Conservation (phyloP, 108 stramenopile species). For the Stephanodiscus triporus region DNA sequence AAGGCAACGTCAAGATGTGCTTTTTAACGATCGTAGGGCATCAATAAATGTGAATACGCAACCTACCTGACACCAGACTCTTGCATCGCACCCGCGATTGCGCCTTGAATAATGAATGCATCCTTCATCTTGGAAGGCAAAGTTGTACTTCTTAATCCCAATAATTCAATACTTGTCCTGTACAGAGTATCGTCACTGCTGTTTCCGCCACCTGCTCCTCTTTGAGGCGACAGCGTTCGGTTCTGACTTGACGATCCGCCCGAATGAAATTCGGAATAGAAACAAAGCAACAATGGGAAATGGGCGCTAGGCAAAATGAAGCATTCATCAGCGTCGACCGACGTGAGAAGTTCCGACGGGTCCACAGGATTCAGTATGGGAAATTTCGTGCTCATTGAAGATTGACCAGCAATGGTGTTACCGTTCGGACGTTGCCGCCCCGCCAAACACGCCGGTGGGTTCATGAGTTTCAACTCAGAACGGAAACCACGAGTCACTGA, state of each 20-base stretch:
- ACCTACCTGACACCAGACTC: constrained; percentile 59
- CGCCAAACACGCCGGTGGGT: constrained; percentile 8
- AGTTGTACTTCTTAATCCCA: constrained; percentile 32
- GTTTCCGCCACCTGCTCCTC: not conserved
- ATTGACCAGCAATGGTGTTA: not conserved
- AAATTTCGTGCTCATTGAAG: constrained; percentile 20
- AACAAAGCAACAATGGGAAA: constrained; percentile 81
- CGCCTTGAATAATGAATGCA: constrained; percentile 58
- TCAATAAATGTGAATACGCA: not conserved
- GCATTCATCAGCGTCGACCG: constrained; percentile 70
- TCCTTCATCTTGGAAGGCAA: constrained; percentile 11
- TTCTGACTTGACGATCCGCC: not conserved
- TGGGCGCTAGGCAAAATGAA: constrained; percentile 89
- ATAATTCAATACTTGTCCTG: constrained; percentile 65
- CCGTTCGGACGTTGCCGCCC: constrained; percentile 13
- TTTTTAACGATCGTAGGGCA: not conserved
- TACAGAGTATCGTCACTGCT: constrained; percentile 57
- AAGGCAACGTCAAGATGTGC: not conserved
- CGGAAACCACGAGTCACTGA: constrained; percentile 69
- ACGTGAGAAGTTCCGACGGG: constrained; percentile 56
- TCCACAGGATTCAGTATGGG: constrained; percentile 79
- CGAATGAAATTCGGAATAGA: constrained; percentile 48
- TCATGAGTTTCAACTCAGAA: constrained; percentile 51
- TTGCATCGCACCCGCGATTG: constrained; percentile 67
- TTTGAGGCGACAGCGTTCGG: constrained; percentile 3